Percentiles rank a stretch among this genome's conserved stretches.
Conservation (phyloP, 768 basidiomycete genomes). For the Hypholoma fasciculare region DNA sequence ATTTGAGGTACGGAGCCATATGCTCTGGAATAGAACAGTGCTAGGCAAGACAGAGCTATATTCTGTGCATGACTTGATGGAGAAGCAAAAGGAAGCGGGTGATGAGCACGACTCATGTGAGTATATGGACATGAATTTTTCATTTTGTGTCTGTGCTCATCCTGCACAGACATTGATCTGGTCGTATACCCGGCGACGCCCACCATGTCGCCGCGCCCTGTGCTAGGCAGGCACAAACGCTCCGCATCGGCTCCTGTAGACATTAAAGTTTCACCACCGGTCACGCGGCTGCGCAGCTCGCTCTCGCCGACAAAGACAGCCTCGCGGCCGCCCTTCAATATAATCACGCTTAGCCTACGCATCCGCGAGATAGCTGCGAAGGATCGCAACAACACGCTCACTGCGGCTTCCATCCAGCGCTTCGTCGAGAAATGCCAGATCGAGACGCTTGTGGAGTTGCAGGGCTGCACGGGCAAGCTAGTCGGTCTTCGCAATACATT, state of each 20-base stretch:
- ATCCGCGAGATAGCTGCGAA: constrained; percentile 15
- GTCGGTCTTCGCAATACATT: constrained; percentile 8
- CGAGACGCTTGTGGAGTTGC: constrained; percentile 15
- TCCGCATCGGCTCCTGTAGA: background rate
- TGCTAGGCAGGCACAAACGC: background rate
- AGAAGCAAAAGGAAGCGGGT: constrained; percentile 19
- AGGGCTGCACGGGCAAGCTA: constrained; percentile 10
- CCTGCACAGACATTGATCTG: constrained; percentile 14
- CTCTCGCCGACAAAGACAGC: background rate
- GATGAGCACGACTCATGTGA: constrained; percentile 14
- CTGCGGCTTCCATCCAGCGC: constrained; percentile 11
- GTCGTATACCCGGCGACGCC: constrained; percentile 10
- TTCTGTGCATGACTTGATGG: constrained; percentile 12
- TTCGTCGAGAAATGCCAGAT: constrained; percentile 18
- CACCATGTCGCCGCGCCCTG: background rate
- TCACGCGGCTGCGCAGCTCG: background rate
- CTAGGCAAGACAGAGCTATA: constrained; percentile 17
- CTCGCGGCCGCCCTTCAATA: background rate
- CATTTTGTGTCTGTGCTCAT: background rate
- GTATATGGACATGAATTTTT: background rate
- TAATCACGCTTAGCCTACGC: constrained; percentile 7
- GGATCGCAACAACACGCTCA: constrained; percentile 15
- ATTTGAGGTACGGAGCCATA: constrained; percentile 18
- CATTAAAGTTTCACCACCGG: background rate
- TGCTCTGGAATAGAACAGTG: constrained; percentile 16